Percentiles rank a stretch among this genome's conserved stretches.
phyloP scores from a whole-genome alignment of 2,329 filamentous ascomycete species.

The Cercospora sesami region DNA sequence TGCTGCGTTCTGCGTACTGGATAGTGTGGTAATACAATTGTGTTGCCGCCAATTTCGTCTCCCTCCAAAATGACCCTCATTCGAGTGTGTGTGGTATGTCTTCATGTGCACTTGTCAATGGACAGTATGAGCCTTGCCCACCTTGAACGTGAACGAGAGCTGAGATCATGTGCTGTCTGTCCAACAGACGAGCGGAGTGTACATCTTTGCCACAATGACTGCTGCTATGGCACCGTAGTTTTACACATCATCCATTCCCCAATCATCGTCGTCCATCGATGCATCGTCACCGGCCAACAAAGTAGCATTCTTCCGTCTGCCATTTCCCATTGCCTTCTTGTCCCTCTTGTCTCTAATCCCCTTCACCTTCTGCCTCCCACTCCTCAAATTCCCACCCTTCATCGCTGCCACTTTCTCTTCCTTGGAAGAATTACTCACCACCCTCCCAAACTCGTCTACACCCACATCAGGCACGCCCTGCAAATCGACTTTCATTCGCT shows the following conservation, averaged over 20 bases:
- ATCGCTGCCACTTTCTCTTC: not conserved
- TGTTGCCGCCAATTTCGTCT: not conserved
- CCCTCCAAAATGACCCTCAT: not conserved
- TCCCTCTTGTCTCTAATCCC: slow-evolving; percentile 40
- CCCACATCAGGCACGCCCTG: slow-evolving; percentile 16
- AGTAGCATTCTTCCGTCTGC: slow-evolving; percentile 28
- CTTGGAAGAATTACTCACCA: slow-evolving; percentile 10
- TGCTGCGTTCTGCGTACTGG: slow-evolving; percentile 7
- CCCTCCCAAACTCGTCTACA: slow-evolving; percentile 28
- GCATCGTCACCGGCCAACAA: not conserved
- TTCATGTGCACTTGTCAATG: not conserved
- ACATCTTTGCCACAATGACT: not conserved
- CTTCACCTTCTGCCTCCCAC: slow-evolving; percentile 39
- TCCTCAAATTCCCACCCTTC: slow-evolving; percentile 23
- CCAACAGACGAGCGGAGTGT: not conserved
- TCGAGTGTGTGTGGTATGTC: not conserved
- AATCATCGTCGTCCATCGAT: not conserved
- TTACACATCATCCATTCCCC: not conserved
- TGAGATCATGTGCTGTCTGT: not conserved
- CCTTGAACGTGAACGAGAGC: not conserved
- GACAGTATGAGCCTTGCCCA: not conserved
- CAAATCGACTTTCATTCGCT: slow-evolving; percentile 9
- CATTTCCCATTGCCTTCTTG: slow-evolving; percentile 39
- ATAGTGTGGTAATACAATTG: slow-evolving; percentile 12
- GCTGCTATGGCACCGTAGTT: not conserved